Evolutionary conservation across 768 basidiomycete genomes (phyloP).

Genomic region (Mycena rosella): DNA sequence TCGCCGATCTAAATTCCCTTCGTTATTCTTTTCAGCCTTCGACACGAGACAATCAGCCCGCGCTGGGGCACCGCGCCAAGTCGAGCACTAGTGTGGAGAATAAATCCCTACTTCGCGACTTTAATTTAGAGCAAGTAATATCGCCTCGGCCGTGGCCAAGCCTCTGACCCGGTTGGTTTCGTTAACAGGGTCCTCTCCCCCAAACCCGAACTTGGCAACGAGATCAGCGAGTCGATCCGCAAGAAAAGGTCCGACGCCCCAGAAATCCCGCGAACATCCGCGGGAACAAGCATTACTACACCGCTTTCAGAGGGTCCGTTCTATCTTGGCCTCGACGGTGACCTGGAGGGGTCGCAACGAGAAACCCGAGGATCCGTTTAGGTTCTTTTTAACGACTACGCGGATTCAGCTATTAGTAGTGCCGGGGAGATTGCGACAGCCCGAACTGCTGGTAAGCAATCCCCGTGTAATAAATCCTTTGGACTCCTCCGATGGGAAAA

Average conservation of each 20-base stretch:
- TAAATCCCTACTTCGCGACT: not conserved
- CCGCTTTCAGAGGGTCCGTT: not conserved
- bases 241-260: not conserved
- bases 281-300: not conserved
- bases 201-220: not conserved
- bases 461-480: no score
- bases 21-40: not conserved
- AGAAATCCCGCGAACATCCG: not conserved
- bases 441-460: no score
- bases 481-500: no score
- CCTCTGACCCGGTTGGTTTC: not conserved
- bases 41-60: not conserved
- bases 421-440: no score
- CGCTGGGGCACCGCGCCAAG: not conserved
- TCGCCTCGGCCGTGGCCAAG: not conserved
- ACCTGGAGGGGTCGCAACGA: not conserved
- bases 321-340: not conserved
- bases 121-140: not conserved
- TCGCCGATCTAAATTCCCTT: no score
- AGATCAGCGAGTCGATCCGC: not conserved
- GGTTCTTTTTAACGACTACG: not conserved
- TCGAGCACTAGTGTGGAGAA: not conserved
- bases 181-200: not conserved
- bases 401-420: no score
- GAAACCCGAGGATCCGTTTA: slow-evolving; percentile 7